Conservation (phyloP, 192 early-diverging fungal species). For the Entophlyctis luteolus region DNA sequence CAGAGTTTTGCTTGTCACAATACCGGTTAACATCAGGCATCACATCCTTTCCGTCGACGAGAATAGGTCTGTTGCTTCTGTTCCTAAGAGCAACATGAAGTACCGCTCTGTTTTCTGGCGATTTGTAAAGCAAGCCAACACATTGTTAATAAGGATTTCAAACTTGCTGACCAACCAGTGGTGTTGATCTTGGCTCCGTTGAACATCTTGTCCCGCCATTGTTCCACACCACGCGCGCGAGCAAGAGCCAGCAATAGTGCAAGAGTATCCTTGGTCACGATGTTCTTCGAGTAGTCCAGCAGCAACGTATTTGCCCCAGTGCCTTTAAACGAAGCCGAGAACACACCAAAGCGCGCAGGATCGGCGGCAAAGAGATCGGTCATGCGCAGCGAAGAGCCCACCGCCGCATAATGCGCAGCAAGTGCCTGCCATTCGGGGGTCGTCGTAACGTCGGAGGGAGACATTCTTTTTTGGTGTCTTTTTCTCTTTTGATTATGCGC, state of each 20-base stretch:
- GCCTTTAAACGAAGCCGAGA: slow-evolving; percentile 66
- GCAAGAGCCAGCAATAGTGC: slow-evolving; percentile 76
- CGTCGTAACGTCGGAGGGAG: slow-evolving; percentile 29
- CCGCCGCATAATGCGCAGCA: slow-evolving; percentile 78
- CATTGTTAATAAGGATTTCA: background rate
- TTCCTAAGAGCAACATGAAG: slow-evolving; percentile 95
- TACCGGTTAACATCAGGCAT: slow-evolving; percentile 85
- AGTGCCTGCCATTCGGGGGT: slow-evolving; percentile 76
- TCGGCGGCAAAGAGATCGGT: slow-evolving; percentile 78
- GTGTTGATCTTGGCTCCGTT: slow-evolving; percentile 94
- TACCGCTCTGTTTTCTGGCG: slow-evolving; percentile 81
- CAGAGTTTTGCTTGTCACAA: background rate
- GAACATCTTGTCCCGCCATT: slow-evolving; percentile 91
- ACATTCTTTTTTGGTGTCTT: background rate
- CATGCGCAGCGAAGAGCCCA: slow-evolving; percentile 70
- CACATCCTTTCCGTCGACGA: slow-evolving; percentile 84
- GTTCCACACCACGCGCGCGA: slow-evolving; percentile 77
- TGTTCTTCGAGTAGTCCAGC: slow-evolving; percentile 96
- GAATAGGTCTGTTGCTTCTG: slow-evolving; percentile 73
- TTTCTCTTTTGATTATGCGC: too few species aligned
- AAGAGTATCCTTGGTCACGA: slow-evolving; percentile 77
- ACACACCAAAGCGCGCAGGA: slow-evolving; percentile 71
- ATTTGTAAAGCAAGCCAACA: background rate
- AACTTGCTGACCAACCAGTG: slow-evolving; percentile 46
- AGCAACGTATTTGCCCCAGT: slow-evolving; percentile 58